phyloP scores from a whole-genome alignment of 768 basidiomycete genomes.

The Dictyophora rubrovolvata region DNA sequence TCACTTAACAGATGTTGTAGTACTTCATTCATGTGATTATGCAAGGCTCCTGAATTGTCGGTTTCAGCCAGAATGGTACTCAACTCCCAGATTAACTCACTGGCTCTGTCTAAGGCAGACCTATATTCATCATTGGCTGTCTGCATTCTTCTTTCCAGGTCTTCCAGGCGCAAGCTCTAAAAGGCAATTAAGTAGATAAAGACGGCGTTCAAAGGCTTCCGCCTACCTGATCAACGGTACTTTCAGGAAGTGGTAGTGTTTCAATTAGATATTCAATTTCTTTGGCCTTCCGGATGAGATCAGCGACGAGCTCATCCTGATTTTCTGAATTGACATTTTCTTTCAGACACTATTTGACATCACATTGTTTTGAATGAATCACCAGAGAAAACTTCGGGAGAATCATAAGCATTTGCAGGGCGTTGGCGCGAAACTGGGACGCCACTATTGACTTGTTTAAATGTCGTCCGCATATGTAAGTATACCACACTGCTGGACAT shows the following conservation, averaged over 20 bases:
- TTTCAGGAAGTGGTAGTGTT: conserved; percentile 67
- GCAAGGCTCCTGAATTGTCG: conserved; percentile 39
- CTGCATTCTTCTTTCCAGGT: conserved; percentile 60
- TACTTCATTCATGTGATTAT: conserved; percentile 49
- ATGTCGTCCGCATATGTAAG: conserved; percentile 65
- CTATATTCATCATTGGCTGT: conserved; percentile 68
- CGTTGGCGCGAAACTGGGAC: conserved; percentile 80
- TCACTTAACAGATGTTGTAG: conserved; percentile 48
- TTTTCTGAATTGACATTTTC: conserved; percentile 41
- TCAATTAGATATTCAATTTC: conserved; percentile 81
- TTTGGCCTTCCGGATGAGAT: conserved; percentile 79
- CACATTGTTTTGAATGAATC: conserved; percentile 7
- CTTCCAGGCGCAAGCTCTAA: conserved; percentile 57
- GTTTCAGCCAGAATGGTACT: not conserved
- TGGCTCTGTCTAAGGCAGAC: conserved; percentile 62
- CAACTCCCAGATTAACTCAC: conserved; percentile 33
- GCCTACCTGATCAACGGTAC: conserved; percentile 64
- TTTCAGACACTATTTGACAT: not conserved
- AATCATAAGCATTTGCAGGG: conserved; percentile 59
- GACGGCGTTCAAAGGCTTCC: not conserved
- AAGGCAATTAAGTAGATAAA: not conserved
- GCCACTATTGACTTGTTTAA: conserved; percentile 65
- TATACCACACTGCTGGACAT: conserved; percentile 79
- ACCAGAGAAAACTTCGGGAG: conserved; percentile 72
- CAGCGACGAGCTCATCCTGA: conserved; percentile 72